Conservation (phyloP, 139 green algal genomes). For the Choricystis sp. region DNA sequence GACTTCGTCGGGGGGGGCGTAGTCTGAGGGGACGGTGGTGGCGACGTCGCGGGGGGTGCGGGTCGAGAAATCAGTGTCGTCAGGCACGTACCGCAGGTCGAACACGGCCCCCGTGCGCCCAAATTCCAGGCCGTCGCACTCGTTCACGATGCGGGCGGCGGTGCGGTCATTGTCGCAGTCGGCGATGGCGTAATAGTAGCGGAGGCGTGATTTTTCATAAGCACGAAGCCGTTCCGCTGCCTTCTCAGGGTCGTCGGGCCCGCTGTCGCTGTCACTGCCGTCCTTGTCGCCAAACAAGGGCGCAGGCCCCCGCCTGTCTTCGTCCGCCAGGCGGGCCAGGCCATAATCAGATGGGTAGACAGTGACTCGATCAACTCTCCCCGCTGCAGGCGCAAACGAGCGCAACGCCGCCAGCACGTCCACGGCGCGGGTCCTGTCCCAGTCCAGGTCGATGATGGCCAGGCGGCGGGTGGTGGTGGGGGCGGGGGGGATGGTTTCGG, state of each 20-base stretch:
- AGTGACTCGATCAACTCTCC: constrained; percentile 31
- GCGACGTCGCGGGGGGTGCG: constrained; percentile 46
- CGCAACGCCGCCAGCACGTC: constrained; percentile 67
- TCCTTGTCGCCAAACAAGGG: constrained; percentile 11
- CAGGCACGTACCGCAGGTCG: constrained; percentile 86
- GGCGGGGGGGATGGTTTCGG: constrained; percentile 14
- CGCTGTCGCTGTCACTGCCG: constrained; percentile 10
- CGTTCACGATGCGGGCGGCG: constrained; percentile 54
- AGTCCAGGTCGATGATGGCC: constrained; percentile 83
- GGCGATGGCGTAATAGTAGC: constrained; percentile 69
- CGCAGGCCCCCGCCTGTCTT: constrained; percentile 53
- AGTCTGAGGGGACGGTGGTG: constrained; percentile 42
- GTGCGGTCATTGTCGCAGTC: constrained; percentile 53
- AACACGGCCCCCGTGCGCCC: constrained; percentile 37
- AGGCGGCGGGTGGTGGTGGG: constrained; percentile 29
- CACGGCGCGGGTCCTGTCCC: constrained; percentile 57
- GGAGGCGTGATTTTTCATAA: constrained; percentile 73
- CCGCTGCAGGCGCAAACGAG: constrained; percentile 47
- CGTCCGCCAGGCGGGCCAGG: constrained; percentile 72
- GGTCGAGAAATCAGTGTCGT: constrained; percentile 47
- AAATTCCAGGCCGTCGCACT: constrained; percentile 86
- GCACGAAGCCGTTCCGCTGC: constrained; percentile 42
- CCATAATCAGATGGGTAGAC: constrained; percentile 92
- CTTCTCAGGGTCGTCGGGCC: constrained; percentile 16
- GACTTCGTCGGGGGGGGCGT: constrained; percentile 47